These are phyloP conservation scores for Apiotrichum gracile DNA, from an alignment of 1,284 basidiomycete genomes.

Conservation along the genomic window DNA sequence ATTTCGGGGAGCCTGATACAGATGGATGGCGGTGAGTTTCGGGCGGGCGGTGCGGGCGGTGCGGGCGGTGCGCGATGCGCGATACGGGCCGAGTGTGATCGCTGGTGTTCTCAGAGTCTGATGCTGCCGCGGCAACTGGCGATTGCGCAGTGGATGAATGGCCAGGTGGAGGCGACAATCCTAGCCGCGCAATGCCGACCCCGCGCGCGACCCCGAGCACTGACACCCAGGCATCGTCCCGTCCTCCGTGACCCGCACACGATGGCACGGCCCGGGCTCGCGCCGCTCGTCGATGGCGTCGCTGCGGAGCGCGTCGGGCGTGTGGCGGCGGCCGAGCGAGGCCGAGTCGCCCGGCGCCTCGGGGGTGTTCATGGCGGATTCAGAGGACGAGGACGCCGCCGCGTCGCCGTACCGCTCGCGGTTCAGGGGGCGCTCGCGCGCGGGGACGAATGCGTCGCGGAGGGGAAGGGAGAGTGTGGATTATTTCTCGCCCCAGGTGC, in stretches of 20 bases:
- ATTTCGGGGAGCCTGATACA: conserved; percentile 16
- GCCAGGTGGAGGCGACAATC: too few relatives aligned
- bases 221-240: conserved; percentile 26
- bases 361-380: conserved; percentile 36
- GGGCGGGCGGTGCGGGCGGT: too few relatives aligned
- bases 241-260: conserved; percentile 35
- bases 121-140: too few relatives aligned
- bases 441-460: background rate
- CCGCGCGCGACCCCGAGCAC: too few relatives aligned
- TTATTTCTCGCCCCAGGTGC: conserved; percentile 7
- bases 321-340: conserved; percentile 17
- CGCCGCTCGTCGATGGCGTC: conserved; percentile 26
- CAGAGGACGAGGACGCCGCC: conserved; percentile 35
- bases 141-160: too few relatives aligned
- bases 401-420: conserved; percentile 10
- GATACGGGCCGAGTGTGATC: too few relatives aligned
- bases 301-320: conserved; percentile 17
- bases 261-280: conserved; percentile 25
- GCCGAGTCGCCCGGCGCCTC: conserved; percentile 30
- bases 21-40: conserved; percentile 13
- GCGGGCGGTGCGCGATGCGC: too few relatives aligned
- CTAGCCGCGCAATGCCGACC: too few relatives aligned
- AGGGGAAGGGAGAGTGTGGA: too few relatives aligned
- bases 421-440: background rate
- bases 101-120: too few relatives aligned